Conservation (phyloP, 768 basidiomycete genomes). For the Mycena galopus region DNA sequence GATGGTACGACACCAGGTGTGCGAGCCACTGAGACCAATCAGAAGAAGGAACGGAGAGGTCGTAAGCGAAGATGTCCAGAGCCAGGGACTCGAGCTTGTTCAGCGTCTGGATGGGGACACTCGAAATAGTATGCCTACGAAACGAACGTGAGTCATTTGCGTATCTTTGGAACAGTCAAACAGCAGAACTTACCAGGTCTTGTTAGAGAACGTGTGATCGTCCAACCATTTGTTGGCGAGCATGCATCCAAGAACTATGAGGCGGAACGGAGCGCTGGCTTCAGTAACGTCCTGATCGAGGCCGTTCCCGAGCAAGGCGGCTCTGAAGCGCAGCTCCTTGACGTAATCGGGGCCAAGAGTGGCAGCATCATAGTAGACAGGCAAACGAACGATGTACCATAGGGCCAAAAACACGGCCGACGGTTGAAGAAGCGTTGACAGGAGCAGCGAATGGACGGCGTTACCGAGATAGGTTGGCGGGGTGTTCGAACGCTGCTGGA, state of each 20-base stretch:
- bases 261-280: slow-evolving; percentile 74
- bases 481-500: slow-evolving; percentile 56
- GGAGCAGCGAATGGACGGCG: slow-evolving; percentile 77
- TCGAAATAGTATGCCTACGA: slow-evolving; percentile 84
- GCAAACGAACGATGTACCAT: slow-evolving; percentile 87
- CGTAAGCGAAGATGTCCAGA: slow-evolving; percentile 77
- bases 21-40: slow-evolving; percentile 82
- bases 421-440: slow-evolving; percentile 86
- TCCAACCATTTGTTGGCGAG: slow-evolving; percentile 91
- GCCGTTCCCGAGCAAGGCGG: slow-evolving; percentile 71
- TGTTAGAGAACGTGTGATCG: slow-evolving; percentile 91
- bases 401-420: slow-evolving; percentile 83
- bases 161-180: background rate
- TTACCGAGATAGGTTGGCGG: slow-evolving; percentile 69
- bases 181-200: slow-evolving; percentile 75
- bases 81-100: slow-evolving; percentile 81
- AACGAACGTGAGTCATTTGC: slow-evolving; percentile 24
- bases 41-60: slow-evolving; percentile 73
- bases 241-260: slow-evolving; percentile 86
- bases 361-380: slow-evolving; percentile 72
- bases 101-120: slow-evolving; percentile 75
- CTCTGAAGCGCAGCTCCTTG: slow-evolving; percentile 75
- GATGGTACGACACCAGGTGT: slow-evolving; percentile 75
- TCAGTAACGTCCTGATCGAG: slow-evolving; percentile 65
- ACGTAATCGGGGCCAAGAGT: slow-evolving; percentile 63